Evolutionary conservation across 192 early-diverging fungal species (phyloP).

Genomic region (Coemansia asiatica): DNA sequence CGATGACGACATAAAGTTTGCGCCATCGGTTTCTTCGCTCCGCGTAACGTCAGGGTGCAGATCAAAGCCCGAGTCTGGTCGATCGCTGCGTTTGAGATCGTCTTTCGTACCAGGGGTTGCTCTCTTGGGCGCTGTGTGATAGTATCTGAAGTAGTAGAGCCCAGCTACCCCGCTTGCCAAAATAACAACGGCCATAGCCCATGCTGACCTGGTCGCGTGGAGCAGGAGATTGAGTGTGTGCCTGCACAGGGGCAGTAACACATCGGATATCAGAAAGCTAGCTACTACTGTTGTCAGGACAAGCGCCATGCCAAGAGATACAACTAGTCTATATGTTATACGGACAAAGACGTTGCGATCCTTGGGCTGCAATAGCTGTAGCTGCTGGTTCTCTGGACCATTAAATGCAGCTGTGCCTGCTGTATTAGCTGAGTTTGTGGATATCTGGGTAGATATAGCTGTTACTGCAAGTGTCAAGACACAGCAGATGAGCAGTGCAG

Average conservation of each 20-base stretch:
- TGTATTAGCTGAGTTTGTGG: not conserved
- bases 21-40: constrained; percentile 32
- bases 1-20: constrained; percentile 32
- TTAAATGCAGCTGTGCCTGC: not conserved
- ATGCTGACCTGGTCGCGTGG: constrained; percentile 24
- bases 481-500: constrained; percentile 3
- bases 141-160: constrained; percentile 50
- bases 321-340: not conserved
- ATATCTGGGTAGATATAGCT: not conserved
- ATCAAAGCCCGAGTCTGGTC: constrained; percentile 32
- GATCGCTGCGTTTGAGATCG: constrained; percentile 13
- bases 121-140: constrained; percentile 35
- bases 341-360: constrained; percentile 12
- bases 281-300: constrained; percentile 9
- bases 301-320: constrained; percentile 4
- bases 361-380: not conserved
- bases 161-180: constrained; percentile 15
- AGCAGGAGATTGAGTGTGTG: constrained; percentile 9
- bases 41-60: constrained; percentile 43
- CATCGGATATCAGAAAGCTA: constrained; percentile 21
- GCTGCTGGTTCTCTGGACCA: not conserved
- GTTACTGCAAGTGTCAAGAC: not conserved
- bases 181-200: not conserved
- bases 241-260: constrained; percentile 13
- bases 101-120: constrained; percentile 7